These are phyloP conservation scores for Murraya paniculata DNA, from an alignment of 345 rosid species.

Conservation along the genomic window DNA sequence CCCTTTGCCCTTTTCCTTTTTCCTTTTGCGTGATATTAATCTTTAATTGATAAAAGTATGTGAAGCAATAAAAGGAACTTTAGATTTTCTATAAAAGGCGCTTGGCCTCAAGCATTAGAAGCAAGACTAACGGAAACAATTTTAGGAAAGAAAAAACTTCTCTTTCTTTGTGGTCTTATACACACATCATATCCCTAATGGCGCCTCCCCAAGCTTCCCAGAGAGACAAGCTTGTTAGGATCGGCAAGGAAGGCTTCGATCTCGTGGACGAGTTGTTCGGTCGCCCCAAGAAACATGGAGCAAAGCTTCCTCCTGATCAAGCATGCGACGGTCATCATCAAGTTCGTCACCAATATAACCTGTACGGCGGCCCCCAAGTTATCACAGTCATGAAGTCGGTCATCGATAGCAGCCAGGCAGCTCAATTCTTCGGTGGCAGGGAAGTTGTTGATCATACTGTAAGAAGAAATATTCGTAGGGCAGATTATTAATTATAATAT, in stretches of 20 bases:
- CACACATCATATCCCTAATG: not conserved
- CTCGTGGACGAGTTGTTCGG: not conserved
- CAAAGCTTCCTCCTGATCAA: not conserved
- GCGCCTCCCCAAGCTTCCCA: not conserved
- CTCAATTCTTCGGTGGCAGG: not conserved
- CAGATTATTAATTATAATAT: not conserved
- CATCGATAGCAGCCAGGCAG: constrained; percentile 4
- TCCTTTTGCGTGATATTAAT: no score
- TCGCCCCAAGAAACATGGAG: not conserved
- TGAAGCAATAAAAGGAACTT: no score
- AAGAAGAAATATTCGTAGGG: not conserved
- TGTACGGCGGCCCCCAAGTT: not conserved
- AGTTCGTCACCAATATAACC: not conserved
- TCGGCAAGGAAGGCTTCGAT: constrained; percentile 8
- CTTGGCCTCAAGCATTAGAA: no score
- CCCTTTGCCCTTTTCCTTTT: no score
- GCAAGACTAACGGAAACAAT: no score
- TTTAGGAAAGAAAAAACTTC: no score
- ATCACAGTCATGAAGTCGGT: not conserved
- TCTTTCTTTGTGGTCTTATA: no score
- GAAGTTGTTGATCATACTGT: not conserved
- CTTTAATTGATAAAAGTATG: no score
- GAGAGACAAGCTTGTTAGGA: not conserved
- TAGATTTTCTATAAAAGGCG: no score
- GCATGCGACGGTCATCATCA: no score